Evolutionary conservation across 2,329 filamentous ascomycete genomes (phyloP).

Genomic region (Xylaria polymorpha): DNA sequence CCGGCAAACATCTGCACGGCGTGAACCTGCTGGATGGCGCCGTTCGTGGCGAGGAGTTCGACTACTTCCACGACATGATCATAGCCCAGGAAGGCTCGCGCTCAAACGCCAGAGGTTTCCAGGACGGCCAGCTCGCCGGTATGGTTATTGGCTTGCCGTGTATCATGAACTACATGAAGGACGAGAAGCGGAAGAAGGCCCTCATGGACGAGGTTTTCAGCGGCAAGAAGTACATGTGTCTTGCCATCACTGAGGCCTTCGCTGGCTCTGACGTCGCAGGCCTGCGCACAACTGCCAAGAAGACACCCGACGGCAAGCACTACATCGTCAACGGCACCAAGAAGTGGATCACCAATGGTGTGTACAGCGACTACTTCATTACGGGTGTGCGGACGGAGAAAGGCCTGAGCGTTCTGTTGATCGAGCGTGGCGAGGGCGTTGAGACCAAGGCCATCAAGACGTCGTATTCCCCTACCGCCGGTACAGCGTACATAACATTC

Average conservation of each 20-base stretch:
- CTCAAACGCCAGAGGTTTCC: conserved; percentile 80
- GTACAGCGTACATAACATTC: conserved; percentile 82
- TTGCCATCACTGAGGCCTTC: conserved; percentile 90
- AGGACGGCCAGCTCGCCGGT: conserved; percentile 87
- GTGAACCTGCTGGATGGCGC: conserved; percentile 74
- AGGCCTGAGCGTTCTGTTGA: conserved; percentile 80
- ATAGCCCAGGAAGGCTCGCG: conserved; percentile 78
- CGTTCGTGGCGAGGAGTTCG: conserved; percentile 82
- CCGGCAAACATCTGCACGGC: conserved; percentile 83
- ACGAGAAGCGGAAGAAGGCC: conserved; percentile 72
- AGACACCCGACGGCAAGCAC: conserved; percentile 79
- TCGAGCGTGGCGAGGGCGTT: conserved; percentile 78
- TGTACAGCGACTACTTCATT: conserved; percentile 86
- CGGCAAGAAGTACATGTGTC: conserved; percentile 87
- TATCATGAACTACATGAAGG: conserved; percentile 80
- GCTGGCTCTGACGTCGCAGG: conserved; percentile 86
- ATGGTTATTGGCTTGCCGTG: conserved; percentile 87
- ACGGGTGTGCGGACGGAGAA: conserved; percentile 82
- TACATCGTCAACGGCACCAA: conserved; percentile 80
- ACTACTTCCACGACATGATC: conserved; percentile 88
- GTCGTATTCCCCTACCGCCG: conserved; percentile 81
- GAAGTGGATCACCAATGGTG: conserved; percentile 89
- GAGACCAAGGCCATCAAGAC: conserved; percentile 85
- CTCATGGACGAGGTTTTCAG: conserved; percentile 79
- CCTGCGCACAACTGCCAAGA: conserved; percentile 80